Conservation (phyloP, 441 rosid genomes). For the Populus hybrid region DNA sequence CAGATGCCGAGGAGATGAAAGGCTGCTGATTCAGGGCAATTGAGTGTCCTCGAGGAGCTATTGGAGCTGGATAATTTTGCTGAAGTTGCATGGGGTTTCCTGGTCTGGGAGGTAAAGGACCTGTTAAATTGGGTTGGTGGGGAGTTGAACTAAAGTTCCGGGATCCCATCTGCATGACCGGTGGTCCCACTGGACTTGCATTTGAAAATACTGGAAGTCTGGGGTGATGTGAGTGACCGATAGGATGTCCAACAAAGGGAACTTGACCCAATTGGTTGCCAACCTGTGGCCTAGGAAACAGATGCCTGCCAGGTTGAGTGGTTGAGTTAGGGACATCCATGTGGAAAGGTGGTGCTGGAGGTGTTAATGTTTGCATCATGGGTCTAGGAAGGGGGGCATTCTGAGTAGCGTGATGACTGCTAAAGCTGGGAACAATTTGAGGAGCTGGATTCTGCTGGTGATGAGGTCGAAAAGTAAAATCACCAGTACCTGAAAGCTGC, state of each 20-base stretch:
- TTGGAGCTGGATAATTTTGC: conserved; percentile 33
- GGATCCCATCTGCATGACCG: conserved; percentile 39
- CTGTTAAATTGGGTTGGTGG: conserved; percentile 36
- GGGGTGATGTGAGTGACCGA: conserved; percentile 22
- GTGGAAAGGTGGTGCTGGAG: conserved; percentile 41
- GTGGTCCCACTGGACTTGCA: conserved; percentile 26
- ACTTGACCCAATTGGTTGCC: conserved; percentile 48
- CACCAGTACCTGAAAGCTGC: conserved; percentile 44
- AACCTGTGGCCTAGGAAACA: conserved; percentile 37
- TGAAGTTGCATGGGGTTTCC: conserved; percentile 36
- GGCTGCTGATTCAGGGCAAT: conserved; percentile 37
- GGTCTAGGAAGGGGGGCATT: conserved; percentile 25
- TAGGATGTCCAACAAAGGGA: conserved; percentile 33
- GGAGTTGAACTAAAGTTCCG: conserved; percentile 42
- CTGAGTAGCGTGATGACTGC: conserved; percentile 30
- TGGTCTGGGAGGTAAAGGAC: conserved; percentile 50
- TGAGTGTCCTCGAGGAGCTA: conserved; percentile 29
- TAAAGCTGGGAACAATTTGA: conserved; percentile 41
- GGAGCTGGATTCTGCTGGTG: conserved; percentile 30
- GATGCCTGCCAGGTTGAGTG: conserved; percentile 43
- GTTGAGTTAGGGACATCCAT: conserved; percentile 30
- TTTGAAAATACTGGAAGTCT: conserved; percentile 44
- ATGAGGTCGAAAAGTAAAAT: conserved; percentile 58
- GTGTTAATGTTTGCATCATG: conserved; percentile 22
- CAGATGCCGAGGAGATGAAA: conserved; percentile 14